phyloP scores from a whole-genome alignment of 73 alveolate species.

The Tetrahymena thermophila region DNA sequence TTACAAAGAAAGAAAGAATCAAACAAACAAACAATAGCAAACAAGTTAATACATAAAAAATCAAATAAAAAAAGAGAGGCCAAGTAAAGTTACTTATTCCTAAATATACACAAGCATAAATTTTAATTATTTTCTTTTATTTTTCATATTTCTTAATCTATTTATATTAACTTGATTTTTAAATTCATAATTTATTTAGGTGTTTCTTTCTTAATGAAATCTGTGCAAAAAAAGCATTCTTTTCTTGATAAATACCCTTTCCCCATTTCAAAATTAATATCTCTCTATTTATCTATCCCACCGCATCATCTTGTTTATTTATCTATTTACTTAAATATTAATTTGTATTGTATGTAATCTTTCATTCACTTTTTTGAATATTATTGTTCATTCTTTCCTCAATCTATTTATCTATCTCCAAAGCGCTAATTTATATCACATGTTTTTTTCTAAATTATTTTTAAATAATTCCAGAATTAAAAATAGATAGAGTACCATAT shows the following conservation, averaged over 20 bases:
- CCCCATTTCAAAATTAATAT: neutral
- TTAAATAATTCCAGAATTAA: neutral
- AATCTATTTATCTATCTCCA: neutral
- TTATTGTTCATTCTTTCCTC: neutral
- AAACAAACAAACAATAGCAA: neutral
- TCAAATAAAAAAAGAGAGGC: neutral
- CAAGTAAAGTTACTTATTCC: neutral
- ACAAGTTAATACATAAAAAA: neutral
- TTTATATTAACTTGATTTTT: neutral
- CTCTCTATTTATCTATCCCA: neutral
- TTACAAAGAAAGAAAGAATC: neutral
- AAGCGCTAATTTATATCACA: neutral
- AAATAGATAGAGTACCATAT: no score
- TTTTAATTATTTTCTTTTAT: neutral
- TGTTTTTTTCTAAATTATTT: neutral
- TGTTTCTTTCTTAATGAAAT: neutral
- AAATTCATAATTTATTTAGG: neutral
- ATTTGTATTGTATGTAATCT: neutral
- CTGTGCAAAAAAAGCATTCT: neutral
- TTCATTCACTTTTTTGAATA: neutral
- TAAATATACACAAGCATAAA: neutral
- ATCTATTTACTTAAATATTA: neutral
- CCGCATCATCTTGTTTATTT: neutral
- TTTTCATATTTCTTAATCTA: neutral
- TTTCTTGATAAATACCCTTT: neutral